Evolutionary conservation across 495 filamentous ascomycete species (phyloP).

Genomic region (Penicillium salamii): DNA sequence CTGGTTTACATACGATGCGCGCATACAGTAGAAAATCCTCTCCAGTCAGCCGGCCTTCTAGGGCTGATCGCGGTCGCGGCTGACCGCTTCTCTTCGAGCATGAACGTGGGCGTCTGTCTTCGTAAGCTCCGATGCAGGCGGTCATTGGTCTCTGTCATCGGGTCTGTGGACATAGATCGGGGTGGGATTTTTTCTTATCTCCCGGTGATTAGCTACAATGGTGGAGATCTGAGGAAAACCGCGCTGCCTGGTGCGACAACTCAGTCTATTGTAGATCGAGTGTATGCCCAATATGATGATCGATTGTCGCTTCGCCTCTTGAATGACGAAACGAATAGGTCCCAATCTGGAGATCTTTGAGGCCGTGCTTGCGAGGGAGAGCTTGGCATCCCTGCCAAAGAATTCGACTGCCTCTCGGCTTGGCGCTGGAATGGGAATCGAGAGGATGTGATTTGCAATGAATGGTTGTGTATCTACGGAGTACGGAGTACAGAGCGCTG

Average conservation of each 20-base stretch:
- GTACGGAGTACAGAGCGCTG: background rate
- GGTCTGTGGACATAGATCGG: background rate
- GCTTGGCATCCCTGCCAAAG: slow-evolving; percentile 1
- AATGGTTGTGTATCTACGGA: background rate
- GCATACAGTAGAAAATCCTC: background rate
- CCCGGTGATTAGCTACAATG: slow-evolving; percentile 2
- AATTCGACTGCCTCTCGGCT: slow-evolving; percentile 5
- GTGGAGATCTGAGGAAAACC: background rate
- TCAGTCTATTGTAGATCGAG: slow-evolving; percentile 3
- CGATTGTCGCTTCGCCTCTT: slow-evolving; percentile 2
- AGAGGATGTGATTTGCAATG: background rate
- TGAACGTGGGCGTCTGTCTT: slow-evolving; percentile 3
- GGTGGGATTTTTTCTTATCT: background rate
- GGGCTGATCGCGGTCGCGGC: slow-evolving; percentile 17
- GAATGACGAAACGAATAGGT: background rate
- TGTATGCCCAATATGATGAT: slow-evolving; percentile 8
- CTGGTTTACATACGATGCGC: background rate
- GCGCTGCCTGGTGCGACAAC: slow-evolving; percentile 2
- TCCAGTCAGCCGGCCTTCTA: background rate
- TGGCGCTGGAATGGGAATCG: background rate
- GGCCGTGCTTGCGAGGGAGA: slow-evolving; percentile 3
- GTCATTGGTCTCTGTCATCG: slow-evolving; percentile 11
- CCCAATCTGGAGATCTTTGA: background rate
- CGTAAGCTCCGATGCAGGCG: slow-evolving; percentile 10
- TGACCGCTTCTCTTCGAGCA: slow-evolving; percentile 26